A percentile compares a stretch with the other conserved stretches of the same genome.
These are phyloP conservation scores for Xylaria digitata DNA, from an alignment of 2,329 filamentous ascomycete genomes.

Conservation along the genomic window DNA sequence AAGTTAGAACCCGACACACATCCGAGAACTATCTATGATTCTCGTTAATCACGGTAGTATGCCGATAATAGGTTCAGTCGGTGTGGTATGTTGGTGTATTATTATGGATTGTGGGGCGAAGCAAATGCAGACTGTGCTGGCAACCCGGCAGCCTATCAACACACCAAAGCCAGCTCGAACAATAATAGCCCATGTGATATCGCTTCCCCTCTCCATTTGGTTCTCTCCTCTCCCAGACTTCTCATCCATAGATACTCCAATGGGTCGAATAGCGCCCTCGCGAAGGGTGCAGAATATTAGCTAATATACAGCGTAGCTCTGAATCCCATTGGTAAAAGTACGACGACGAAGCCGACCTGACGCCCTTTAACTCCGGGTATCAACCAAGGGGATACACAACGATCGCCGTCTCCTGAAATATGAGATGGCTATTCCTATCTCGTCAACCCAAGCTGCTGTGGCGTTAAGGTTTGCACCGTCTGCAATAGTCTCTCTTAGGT, in stretches of 20 bases:
- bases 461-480: conserved; percentile 36
- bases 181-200: conserved; percentile 5
- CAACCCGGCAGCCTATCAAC: conserved; percentile 31
- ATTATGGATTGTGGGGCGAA: conserved; percentile 14
- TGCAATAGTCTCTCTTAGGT: conserved; percentile 17
- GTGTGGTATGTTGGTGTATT: background rate
- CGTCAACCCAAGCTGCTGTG: conserved; percentile 22
- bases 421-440: conserved; percentile 26
- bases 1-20: no score
- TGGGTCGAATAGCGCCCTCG: background rate
- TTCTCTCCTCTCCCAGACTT: background rate
- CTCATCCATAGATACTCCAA: background rate
- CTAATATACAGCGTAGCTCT: background rate
- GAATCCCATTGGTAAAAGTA: background rate
- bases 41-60: no score
- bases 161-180: background rate
- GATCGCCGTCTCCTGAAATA: conserved; percentile 4
- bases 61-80: background rate
- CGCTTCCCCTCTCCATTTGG: background rate
- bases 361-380: conserved; percentile 2
- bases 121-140: conserved; percentile 31
- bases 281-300: background rate
- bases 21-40: no score
- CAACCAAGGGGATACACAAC: background rate
- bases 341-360: background rate